Evolutionary conservation across 768 basidiomycete species (phyloP), one percentile per base, ranked within the genome.

Genomic region (Psilocybe cyanescens): DNA sequence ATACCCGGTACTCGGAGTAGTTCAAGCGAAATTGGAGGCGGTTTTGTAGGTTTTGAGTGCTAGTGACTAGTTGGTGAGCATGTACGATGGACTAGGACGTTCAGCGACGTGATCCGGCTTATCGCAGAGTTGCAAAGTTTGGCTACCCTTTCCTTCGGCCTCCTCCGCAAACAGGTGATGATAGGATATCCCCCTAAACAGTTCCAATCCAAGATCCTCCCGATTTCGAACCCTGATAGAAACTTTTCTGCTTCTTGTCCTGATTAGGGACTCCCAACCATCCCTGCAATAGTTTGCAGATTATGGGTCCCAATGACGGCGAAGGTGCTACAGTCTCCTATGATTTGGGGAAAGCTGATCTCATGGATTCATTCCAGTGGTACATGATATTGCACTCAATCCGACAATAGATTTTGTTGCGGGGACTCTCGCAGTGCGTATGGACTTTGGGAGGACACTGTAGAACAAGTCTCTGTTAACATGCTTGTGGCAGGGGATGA

Each of bases 381-480:
- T 28, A 41, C 47, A 52, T 33, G 51, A 39, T 19, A 31, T 70
- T 31, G 73, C 70, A 55, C 79, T 88, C 44, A 79, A 86, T 67
- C 90, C 91, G 2, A 83, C 83, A 1, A 72, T 92, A 19, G 91
- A 96, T 71, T 94, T 95, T 72, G 70, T 86, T 45, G 92, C 92
- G 4, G 94, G 94, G 4, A 92, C 92, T 0, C 75, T 88, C 35
- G 86, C 87, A 52, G 77, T 76, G 66, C 47, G 73, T 64, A 52
- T 17, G 44, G 41, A 7, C 14, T 49, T 30, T 45, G 24, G 14
- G 49, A 47, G 14, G 16, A 24, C 19, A 0, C 41, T 19, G 19
- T 58, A 14, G 33, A 24, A 16, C 8, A 12, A 31, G 11, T 30
- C 6, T 3, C 45, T 37, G 51, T 31, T 51, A 29, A 30, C 30